phyloP scores from a whole-genome alignment of 176 grass and related monocot species.

The Carex kokanica region DNA sequence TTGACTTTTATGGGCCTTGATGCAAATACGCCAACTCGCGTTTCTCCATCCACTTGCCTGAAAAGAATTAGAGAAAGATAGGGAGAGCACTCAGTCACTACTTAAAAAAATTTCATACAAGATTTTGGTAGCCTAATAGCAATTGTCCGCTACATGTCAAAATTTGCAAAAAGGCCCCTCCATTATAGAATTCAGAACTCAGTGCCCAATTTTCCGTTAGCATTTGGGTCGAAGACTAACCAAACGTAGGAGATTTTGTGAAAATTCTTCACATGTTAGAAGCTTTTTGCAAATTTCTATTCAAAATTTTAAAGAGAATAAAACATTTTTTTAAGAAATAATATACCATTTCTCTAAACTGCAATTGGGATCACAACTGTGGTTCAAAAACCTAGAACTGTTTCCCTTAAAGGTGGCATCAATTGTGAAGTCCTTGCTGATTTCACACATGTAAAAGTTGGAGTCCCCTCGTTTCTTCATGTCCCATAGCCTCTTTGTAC shows the following conservation, averaged over 20 bases:
- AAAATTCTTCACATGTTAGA: background rate
- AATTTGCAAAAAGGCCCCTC: background rate
- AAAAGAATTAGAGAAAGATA: conserved; percentile 32
- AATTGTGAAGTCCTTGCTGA: conserved; percentile 95
- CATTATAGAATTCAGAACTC: background rate
- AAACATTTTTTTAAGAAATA: background rate
- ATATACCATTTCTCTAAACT: conserved; percentile 96
- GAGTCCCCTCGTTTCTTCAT: conserved; percentile 67
- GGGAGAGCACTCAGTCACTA: conserved; percentile 19
- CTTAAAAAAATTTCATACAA: background rate
- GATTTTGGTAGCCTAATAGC: conserved; percentile 8
- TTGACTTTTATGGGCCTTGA: conserved; percentile 52
- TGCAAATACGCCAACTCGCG: conserved; percentile 72
- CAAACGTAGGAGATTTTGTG: background rate
- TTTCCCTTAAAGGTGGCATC: conserved; percentile 99
- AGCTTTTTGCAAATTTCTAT: background rate
- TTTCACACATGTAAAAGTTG: conserved; percentile 98
- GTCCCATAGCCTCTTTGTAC: conserved; percentile 90
- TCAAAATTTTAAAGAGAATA: background rate
- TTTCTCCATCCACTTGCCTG: conserved; percentile 87
- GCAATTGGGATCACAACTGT: conserved; percentile 94
- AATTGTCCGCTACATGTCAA: background rate
- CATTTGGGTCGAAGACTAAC: background rate
- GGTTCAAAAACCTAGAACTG: conserved; percentile 85
- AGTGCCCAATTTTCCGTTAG: background rate